A percentile compares a stretch with the other conserved stretches of the same genome.
Evolutionary conservation across 2,329 filamentous ascomycete species (phyloP).

Genomic region (Neopestalotiopsis sp.): DNA sequence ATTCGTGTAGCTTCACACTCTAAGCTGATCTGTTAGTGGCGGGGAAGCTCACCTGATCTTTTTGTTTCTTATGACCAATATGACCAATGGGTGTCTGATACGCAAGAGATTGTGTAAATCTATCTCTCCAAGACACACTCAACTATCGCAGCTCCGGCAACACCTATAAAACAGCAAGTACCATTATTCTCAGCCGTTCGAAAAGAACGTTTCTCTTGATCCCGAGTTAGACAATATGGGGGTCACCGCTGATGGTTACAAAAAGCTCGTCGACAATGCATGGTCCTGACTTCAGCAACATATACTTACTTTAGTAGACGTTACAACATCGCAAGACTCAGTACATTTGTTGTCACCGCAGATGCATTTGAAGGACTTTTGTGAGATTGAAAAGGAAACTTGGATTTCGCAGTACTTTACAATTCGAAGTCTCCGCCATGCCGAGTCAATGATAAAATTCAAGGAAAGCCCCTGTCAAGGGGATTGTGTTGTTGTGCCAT

Average conservation of each 20-base stretch:
- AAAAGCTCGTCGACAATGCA: accelerated
- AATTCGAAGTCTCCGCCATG: background rate
- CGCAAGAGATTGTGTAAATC: too few species aligned
- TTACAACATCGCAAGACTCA: background rate
- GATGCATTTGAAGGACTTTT: background rate
- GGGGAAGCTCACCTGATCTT: too few species aligned
- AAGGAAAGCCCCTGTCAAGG: background rate
- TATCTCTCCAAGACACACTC: too few species aligned
- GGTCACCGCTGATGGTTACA: too few species aligned
- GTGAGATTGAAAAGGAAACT: background rate
- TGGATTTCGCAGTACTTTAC: background rate
- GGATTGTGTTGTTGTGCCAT: background rate
- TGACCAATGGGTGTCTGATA: too few species aligned
- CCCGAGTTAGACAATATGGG: too few species aligned
- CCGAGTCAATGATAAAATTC: conserved; percentile 8
- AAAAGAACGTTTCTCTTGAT: too few species aligned
- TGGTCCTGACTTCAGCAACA: background rate
- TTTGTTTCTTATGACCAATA: too few species aligned
- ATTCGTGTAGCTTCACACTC: background rate
- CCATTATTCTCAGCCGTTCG: too few species aligned
- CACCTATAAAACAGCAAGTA: too few species aligned
- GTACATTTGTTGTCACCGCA: background rate
- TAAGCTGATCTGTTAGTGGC: background rate
- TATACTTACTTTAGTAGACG: background rate
- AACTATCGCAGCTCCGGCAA: too few species aligned